Evolutionary conservation across 129 eudicot genomes (phyloP).

Genomic region (Kitagawia praeruptora): DNA sequence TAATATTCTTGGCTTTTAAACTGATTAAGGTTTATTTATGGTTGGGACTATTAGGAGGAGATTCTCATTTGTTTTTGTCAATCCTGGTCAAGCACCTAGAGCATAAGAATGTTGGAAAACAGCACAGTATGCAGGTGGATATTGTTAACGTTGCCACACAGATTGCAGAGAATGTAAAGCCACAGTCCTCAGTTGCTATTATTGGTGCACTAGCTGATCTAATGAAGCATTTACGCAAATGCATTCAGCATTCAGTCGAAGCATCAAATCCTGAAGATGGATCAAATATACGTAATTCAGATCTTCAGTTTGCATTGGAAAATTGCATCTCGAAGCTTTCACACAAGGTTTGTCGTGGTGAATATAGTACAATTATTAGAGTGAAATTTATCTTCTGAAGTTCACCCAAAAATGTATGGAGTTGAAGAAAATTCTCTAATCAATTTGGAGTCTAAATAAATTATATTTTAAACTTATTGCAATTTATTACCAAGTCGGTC

Average conservation of each 20-base stretch:
- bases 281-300: constrained; percentile 33
- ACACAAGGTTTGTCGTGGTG: constrained; percentile 37
- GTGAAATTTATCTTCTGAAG: not conserved
- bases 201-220: constrained; percentile 69
- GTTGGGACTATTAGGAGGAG: constrained; percentile 32
- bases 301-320: constrained; percentile 61
- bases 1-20: not conserved
- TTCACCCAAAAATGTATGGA: not conserved
- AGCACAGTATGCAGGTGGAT: constrained; percentile 45
- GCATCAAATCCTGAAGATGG: constrained; percentile 44
- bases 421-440: not conserved
- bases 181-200: constrained; percentile 43
- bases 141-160: constrained; percentile 46
- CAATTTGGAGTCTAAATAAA: not conserved
- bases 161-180: constrained; percentile 46
- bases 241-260: constrained; percentile 51
- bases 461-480: not conserved
- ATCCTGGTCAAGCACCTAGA: constrained; percentile 72
- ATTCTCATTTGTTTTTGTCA: constrained; percentile 54
- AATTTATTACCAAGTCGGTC: not conserved
- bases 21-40: not conserved
- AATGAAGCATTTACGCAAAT: constrained; percentile 55
- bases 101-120: constrained; percentile 58
- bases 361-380: not conserved
- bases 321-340: constrained; percentile 49